phyloP scores from a whole-genome alignment of 805 yeast species.

The Wickerhamiella lipophila region DNA sequence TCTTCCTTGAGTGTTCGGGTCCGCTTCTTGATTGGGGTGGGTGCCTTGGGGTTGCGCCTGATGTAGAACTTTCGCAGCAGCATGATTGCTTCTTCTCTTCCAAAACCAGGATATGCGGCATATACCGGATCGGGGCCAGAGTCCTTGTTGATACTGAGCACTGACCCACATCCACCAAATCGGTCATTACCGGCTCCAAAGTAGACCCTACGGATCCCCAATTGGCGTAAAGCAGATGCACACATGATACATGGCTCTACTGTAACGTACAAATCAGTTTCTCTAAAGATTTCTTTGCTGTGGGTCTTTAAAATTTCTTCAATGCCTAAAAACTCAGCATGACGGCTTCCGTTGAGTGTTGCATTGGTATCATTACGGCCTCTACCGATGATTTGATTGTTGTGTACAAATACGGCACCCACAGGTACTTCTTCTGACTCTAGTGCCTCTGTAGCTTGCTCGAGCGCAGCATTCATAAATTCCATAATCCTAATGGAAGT shows the following conservation, averaged over 20 bases:
- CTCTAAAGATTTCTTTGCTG: slow-evolving; percentile 32
- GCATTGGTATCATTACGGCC: slow-evolving; percentile 83
- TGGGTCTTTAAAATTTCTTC: slow-evolving; percentile 35
- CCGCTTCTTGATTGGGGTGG: slow-evolving; percentile 62
- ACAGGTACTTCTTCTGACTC: slow-evolving; percentile 69
- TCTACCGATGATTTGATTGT: slow-evolving; percentile 44
- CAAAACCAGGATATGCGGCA: slow-evolving; percentile 59
- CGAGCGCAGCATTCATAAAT: slow-evolving; percentile 30
- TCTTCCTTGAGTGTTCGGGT: slow-evolving; percentile 38
- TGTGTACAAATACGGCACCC: slow-evolving; percentile 57
- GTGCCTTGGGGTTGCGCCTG: slow-evolving; percentile 75
- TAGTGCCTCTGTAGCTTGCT: slow-evolving; percentile 50
- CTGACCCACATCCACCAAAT: slow-evolving; percentile 94
- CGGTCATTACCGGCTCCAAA: slow-evolving; percentile 93
- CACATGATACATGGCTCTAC: slow-evolving; percentile 99
- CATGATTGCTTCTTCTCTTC: slow-evolving; percentile 70
- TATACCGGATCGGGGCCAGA: slow-evolving; percentile 32
- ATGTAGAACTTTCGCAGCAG: slow-evolving; percentile 73
- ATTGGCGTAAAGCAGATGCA: slow-evolving; percentile 77
- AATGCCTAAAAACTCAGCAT: slow-evolving; percentile 84
- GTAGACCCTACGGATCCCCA: slow-evolving; percentile 57
- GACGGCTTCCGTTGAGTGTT: slow-evolving; percentile 75
- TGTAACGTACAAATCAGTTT: slow-evolving; percentile 71
- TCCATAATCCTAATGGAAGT: slow-evolving; percentile 13
- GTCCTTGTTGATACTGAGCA: slow-evolving; percentile 46